Evolutionary conservation across 768 basidiomycete species (phyloP).

Genomic region (Crepidotus variabilis): DNA sequence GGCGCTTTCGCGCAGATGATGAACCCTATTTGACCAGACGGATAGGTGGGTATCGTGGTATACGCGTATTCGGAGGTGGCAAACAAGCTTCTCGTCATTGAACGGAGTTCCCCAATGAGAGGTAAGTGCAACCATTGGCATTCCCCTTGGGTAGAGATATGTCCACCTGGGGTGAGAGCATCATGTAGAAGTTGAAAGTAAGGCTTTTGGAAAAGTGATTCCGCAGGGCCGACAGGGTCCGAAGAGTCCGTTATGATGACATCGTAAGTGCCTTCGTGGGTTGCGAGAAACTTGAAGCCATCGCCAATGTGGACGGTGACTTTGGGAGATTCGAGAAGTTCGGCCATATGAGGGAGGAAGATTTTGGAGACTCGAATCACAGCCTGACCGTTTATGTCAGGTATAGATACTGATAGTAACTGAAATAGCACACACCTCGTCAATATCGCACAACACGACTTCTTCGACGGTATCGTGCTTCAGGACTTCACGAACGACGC

Average conservation of each 20-base stretch:
- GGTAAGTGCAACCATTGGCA: slow-evolving; percentile 92
- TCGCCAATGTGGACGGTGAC: slow-evolving; percentile 89
- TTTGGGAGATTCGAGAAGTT: slow-evolving; percentile 71
- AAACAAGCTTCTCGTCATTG: slow-evolving; percentile 72
- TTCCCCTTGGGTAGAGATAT: slow-evolving; percentile 95
- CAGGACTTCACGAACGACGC: slow-evolving; percentile 94
- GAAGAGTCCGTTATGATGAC: slow-evolving; percentile 99
- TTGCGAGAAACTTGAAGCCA: slow-evolving; percentile 94
- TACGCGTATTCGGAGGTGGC: slow-evolving; percentile 84
- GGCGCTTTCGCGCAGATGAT: slow-evolving; percentile 81
- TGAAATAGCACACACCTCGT: slow-evolving; percentile 56
- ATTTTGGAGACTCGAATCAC: slow-evolving; percentile 92
- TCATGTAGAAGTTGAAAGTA: slow-evolving; percentile 95
- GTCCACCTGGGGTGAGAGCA: slow-evolving; percentile 83
- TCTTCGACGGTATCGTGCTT: slow-evolving; percentile 89
- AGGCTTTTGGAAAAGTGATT: slow-evolving; percentile 90
- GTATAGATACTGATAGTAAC: neutral
- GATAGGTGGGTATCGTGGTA: slow-evolving; percentile 97
- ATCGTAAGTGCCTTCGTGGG: slow-evolving; percentile 86
- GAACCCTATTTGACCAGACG: slow-evolving; percentile 97
- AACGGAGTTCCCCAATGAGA: slow-evolving; percentile 74
- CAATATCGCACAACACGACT: slow-evolving; percentile 96
- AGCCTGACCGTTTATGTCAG: slow-evolving; percentile 47
- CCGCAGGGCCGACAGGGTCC: slow-evolving; percentile 95
- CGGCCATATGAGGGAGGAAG: slow-evolving; percentile 93